Conservation (phyloP, 768 basidiomycete genomes). For the Suillus bovinus region DNA sequence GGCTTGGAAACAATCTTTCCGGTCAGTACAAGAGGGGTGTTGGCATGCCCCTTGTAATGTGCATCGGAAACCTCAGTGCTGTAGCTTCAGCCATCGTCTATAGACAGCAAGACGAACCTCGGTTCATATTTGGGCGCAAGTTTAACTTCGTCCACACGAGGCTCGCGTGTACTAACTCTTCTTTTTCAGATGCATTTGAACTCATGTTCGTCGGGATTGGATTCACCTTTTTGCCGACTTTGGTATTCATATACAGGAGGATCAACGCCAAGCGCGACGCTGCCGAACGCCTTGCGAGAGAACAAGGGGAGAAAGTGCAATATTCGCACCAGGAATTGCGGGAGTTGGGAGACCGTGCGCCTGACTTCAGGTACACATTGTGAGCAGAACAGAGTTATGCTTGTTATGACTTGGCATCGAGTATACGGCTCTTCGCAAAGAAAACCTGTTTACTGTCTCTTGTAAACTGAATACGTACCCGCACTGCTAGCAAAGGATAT, state of each 20-base stretch:
- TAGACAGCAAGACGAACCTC: conserved; percentile 55
- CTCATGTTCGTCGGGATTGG: conserved; percentile 72
- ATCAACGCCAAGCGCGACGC: conserved; percentile 58
- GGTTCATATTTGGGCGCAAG: conserved; percentile 62
- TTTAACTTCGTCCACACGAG: neutral
- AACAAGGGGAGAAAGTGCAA: conserved; percentile 20
- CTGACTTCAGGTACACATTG: conserved; percentile 60
- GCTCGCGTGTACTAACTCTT: neutral
- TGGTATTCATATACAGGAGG: conserved; percentile 48
- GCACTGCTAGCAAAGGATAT: no score
- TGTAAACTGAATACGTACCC: neutral
- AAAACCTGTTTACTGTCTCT: neutral
- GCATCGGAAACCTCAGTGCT: conserved; percentile 64
- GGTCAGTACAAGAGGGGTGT: conserved; percentile 72
- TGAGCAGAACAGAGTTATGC: conserved; percentile 16
- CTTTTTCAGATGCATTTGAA: conserved; percentile 52
- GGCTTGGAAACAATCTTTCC: conserved; percentile 13
- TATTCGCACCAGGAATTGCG: conserved; percentile 21
- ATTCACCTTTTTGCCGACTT: conserved; percentile 49
- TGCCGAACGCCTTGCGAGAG: conserved; percentile 7
- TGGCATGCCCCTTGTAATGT: conserved; percentile 69
- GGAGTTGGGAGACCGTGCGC: conserved; percentile 59
- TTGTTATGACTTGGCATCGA: neutral
- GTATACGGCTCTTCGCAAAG: neutral
- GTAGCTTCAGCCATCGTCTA: conserved; percentile 64